Evolutionary conservation across 129 eudicot genomes (phyloP), one percentile per base, ranked within the genome.

Genomic region (Tagetes erecta): DNA sequence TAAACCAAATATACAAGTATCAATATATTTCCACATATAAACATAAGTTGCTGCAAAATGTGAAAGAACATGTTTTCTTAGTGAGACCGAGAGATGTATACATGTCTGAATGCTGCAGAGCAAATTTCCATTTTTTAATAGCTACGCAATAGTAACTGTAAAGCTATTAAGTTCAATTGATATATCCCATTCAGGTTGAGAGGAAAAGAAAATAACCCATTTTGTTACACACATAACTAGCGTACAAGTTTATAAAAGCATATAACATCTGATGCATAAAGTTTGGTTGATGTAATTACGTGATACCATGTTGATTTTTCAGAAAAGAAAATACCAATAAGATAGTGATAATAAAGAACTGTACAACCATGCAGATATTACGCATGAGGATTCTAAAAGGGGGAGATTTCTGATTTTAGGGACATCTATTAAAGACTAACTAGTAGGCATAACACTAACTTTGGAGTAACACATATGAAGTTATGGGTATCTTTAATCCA

Each of bases 31-130:
- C 51, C 55, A 50, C 14, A 36, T 27, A 57, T 35, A 57, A 42
- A 10, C 41, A 76, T 3, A 76, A 68, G 49, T 31, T 56, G 59
- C 51, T 55, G 60, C 75, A 76, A 76, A 49, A 67, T 55, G 80
- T 67, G 67, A 58, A 68, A 55, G 39, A 46, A 57, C 13, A 56
- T 45, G 64, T 44, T 68, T 56, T 35, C n/a, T 55, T 55, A 52
- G 46, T 76, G 52, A 35, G 44, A 55, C 57, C 72, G 37, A 65
- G 72, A 5, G 42, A 13, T 52, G 58, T 46, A 58, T 42, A 60
- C 14, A 10, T 34, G 66, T 60, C 14, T 11, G 66, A 59, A 33
- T 60, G 42, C 34, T 60, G 38, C 42, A 60, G 12, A 60, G 6
- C 8, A 10, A 35, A 60, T 34, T 34, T 33, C 36, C 40, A 33